Percentiles rank a stretch among this genome's conserved stretches.
Conservation (phyloP, 805 yeast species). For the Kuraishia molischiana region DNA sequence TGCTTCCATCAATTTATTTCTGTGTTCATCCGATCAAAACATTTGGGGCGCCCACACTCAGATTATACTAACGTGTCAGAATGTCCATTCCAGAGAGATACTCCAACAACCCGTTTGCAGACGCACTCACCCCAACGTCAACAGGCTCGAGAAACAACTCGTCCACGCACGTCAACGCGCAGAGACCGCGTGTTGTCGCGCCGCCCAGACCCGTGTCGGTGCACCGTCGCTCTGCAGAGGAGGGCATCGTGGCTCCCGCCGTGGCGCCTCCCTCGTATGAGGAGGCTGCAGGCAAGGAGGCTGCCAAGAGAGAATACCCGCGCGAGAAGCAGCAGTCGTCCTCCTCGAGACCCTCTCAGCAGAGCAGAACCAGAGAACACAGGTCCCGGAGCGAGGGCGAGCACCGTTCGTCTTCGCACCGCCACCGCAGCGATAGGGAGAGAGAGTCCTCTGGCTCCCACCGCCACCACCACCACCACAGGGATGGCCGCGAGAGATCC, state of each 20-base stretch:
- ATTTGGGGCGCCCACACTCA: slow-evolving; percentile 10
- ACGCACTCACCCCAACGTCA: slow-evolving; percentile 31
- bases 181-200: slow-evolving; percentile 9
- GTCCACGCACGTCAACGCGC: slow-evolving; percentile 24
- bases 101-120: slow-evolving; percentile 46
- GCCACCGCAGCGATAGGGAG: neutral
- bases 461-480: slow-evolving; percentile 3
- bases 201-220: neutral
- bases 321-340: slow-evolving; percentile 33
- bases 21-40: slow-evolving; percentile 6
- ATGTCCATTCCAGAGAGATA: slow-evolving; percentile 6
- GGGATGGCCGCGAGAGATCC: slow-evolving; percentile 8
- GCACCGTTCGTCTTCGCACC: neutral
- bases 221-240: slow-evolving; percentile 6
- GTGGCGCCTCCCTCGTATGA: slow-evolving; percentile 55
- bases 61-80: slow-evolving; percentile 11
- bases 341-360: slow-evolving; percentile 12
- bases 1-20: no score
- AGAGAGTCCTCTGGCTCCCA: slow-evolving; percentile 4
- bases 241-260: slow-evolving; percentile 4
- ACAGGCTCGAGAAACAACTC: slow-evolving; percentile 19
- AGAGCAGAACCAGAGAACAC: slow-evolving; percentile 10
- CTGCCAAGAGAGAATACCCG: slow-evolving; percentile 36
- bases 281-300: slow-evolving; percentile 50
- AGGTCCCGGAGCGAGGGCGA: slow-evolving; percentile 10